Percentiles rank a stretch among this genome's conserved stretches.
phyloP scores from a whole-genome alignment of 805 yeast species.

The Saccharomycopsis schoenii region DNA sequence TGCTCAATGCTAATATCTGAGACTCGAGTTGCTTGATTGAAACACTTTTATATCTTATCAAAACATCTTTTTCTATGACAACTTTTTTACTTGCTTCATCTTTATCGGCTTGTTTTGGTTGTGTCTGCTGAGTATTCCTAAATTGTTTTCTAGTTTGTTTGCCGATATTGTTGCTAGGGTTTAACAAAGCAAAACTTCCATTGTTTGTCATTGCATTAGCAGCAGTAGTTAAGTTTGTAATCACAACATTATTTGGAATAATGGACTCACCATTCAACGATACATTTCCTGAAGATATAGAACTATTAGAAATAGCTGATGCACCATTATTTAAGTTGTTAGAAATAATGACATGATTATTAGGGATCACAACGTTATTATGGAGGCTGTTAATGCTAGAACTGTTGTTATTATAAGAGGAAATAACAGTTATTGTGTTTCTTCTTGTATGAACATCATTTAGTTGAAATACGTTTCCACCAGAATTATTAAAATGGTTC shows the following conservation, averaged over 20 bases:
- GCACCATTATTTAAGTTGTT: neutral
- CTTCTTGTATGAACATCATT: neutral
- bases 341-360: neutral
- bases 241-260: neutral
- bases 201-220: neutral
- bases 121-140: neutral
- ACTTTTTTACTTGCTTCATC: constrained; percentile 18
- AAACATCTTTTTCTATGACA: constrained; percentile 31
- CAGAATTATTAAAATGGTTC: neutral
- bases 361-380: neutral
- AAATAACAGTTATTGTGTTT: neutral
- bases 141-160: neutral
- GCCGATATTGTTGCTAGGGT: neutral
- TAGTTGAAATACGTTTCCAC: neutral
- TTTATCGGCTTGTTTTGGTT: constrained; percentile 6
- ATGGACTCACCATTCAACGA: neutral
- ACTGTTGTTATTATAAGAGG: neutral
- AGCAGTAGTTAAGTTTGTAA: neutral
- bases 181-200: neutral
- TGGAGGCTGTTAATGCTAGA: neutral
- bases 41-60: constrained; percentile 32
- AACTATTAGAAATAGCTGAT: neutral
- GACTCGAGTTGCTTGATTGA: constrained; percentile 39
- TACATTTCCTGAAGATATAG: neutral
- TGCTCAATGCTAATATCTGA: constrained; percentile 53